Evolutionary conservation across 2,329 filamentous ascomycete species (phyloP).

Genomic region (Fusarium chaquense): DNA sequence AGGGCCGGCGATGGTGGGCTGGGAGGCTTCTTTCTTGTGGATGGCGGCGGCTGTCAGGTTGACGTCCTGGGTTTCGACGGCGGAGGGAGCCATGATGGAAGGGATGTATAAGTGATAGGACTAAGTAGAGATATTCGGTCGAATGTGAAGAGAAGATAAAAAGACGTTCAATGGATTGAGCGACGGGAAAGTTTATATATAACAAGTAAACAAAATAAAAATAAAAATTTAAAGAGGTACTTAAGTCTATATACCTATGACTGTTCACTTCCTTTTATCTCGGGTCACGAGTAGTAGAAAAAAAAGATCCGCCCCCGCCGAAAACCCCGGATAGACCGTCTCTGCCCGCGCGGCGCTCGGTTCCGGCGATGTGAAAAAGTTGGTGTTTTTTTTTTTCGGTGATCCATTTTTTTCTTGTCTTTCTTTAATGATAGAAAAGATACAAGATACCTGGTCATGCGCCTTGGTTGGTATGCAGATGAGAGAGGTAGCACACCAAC

Average conservation of each 20-base stretch:
- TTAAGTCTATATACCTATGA: slow-evolving; percentile 4
- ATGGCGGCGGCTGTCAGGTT: slow-evolving; percentile 66
- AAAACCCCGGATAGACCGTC: slow-evolving; percentile 42
- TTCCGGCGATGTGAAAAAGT: slow-evolving; percentile 28
- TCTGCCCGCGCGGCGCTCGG: slow-evolving; percentile 47
- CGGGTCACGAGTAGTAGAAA: slow-evolving; percentile 18
- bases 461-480: slow-evolving; percentile 1
- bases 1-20: slow-evolving; percentile 51
- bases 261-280: slow-evolving; percentile 2
- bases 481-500: slow-evolving; percentile 2
- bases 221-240: not conserved
- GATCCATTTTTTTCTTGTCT: not conserved
- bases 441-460: slow-evolving; percentile 32
- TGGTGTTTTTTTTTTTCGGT: slow-evolving; percentile 2
- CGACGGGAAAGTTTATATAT: slow-evolving; percentile 24
- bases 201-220: slow-evolving; percentile 2
- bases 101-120: not conserved
- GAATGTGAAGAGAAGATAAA: not conserved
- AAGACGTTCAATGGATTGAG: not conserved
- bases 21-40: slow-evolving; percentile 60
- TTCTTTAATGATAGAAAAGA: slow-evolving; percentile 14
- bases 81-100: slow-evolving; percentile 60
- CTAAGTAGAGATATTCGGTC: not conserved
- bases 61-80: slow-evolving; percentile 60
- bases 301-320: slow-evolving; percentile 35